Evolutionary conservation across 2,329 filamentous ascomycete species (phyloP).

Genomic region (Didymella keratinophila): DNA sequence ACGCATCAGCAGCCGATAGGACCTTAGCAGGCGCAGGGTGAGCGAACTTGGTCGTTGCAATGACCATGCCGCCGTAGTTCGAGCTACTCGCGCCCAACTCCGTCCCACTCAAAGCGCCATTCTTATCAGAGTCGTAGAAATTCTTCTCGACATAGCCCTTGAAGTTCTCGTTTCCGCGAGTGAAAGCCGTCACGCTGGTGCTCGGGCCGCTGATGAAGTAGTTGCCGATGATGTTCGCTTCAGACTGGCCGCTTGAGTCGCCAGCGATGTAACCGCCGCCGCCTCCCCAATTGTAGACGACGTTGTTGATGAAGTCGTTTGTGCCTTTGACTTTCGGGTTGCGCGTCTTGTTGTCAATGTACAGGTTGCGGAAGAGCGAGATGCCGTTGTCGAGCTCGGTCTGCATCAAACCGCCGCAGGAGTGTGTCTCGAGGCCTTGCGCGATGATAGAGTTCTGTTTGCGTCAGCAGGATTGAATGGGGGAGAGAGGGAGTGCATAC

Average conservation of each 20-base stretch:
- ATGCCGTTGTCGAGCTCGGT: conserved; percentile 56
- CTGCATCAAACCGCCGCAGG: conserved; percentile 62
- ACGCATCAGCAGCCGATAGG: conserved; percentile 52
- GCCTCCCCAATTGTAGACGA: conserved; percentile 65
- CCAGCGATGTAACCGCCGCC: conserved; percentile 65
- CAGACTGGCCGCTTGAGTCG: conserved; percentile 57
- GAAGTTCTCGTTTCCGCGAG: conserved; percentile 63
- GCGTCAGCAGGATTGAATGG: not conserved
- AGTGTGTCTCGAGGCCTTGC: conserved; percentile 63
- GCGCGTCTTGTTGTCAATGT: conserved; percentile 65
- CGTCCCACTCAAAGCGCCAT: conserved; percentile 60
- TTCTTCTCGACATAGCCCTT: conserved; percentile 63
- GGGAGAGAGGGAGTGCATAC: not conserved
- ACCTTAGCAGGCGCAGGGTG: conserved; percentile 56
- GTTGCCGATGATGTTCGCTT: conserved; percentile 64
- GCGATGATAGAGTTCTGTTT: conserved; percentile 59
- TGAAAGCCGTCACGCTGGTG: conserved; percentile 61
- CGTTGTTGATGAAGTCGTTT: conserved; percentile 62
- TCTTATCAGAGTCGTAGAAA: conserved; percentile 60
- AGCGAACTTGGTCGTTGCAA: conserved; percentile 52
- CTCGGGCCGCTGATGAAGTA: conserved; percentile 65
- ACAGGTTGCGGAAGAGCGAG: conserved; percentile 63
- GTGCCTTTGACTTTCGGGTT: conserved; percentile 66
- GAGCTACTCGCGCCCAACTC: conserved; percentile 53
- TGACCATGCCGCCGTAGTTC: conserved; percentile 59